Conservation (phyloP, 148 eudicot genomes). For the Rheum nobile region DNA sequence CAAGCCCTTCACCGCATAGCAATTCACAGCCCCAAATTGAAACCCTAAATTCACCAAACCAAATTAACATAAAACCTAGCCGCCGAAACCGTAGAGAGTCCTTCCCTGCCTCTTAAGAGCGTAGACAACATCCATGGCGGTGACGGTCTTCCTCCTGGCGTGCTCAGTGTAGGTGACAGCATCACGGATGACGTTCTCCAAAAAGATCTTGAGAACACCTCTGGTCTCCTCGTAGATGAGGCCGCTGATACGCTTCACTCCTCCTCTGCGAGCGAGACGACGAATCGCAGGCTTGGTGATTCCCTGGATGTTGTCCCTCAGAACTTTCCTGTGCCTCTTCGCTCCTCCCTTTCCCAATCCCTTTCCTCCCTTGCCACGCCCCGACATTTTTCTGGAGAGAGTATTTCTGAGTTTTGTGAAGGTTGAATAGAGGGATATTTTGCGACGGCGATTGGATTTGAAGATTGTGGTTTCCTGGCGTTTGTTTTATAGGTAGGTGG, state of each 20-base stretch:
- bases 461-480: background rate
- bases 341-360: conserved; percentile 14
- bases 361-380: conserved; percentile 14
- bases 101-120: conserved; percentile 14
- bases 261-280: conserved; percentile 9
- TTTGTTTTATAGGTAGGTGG: background rate
- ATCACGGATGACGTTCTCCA: conserved; percentile 12
- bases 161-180: conserved; percentile 15
- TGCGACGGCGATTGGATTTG: background rate
- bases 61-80: background rate
- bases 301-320: conserved; percentile 14
- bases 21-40: background rate
- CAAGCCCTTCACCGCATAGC: background rate
- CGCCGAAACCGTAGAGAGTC: conserved; percentile 12
- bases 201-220: conserved; percentile 14
- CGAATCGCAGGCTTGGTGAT: conserved; percentile 15
- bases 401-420: background rate
- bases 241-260: conserved; percentile 13
- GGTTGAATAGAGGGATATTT: background rate
- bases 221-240: conserved; percentile 14
- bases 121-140: conserved; percentile 13
- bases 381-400: conserved; percentile 4
- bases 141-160: conserved; percentile 15
- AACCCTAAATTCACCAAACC: background rate
- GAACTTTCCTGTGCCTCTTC: conserved; percentile 13